Evolutionary conservation across 768 basidiomycete genomes (phyloP).

Genomic region (Lanmaoa rubissima): DNA sequence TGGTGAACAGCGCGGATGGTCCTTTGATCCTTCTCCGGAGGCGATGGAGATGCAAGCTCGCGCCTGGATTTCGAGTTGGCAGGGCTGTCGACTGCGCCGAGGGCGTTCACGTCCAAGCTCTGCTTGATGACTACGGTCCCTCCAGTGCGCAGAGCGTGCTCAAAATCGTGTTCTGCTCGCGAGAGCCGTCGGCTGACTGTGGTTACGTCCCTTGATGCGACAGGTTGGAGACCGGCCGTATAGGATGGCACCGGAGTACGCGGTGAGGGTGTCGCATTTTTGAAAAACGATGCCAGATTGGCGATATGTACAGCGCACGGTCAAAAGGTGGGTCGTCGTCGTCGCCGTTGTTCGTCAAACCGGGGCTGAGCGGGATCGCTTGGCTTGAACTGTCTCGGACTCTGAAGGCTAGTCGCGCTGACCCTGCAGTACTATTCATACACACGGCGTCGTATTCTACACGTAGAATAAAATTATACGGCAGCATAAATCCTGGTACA

Average conservation of each 20-base stretch:
- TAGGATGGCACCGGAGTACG: slow-evolving; percentile 48
- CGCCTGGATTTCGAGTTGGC: slow-evolving; percentile 16
- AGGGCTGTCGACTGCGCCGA: slow-evolving; percentile 55
- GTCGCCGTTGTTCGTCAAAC: slow-evolving; percentile 13
- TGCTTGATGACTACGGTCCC: slow-evolving; percentile 71
- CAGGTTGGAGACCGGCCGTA: slow-evolving; percentile 52
- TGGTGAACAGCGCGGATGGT: slow-evolving; percentile 38
- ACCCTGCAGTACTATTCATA: slow-evolving; percentile 26
- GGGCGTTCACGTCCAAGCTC: slow-evolving; percentile 63
- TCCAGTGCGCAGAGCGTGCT: slow-evolving; percentile 64
- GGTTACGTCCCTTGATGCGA: slow-evolving; percentile 50
- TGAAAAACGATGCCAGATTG: slow-evolving; percentile 71
- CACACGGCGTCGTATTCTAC: slow-evolving; percentile 27
- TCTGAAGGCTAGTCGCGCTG: slow-evolving; percentile 4
- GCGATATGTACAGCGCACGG: slow-evolving; percentile 3
- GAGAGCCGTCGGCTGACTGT: slow-evolving; percentile 54
- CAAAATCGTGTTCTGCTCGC: slow-evolving; percentile 78
- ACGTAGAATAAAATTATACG: slow-evolving; percentile 33
- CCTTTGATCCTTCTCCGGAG: slow-evolving; percentile 35
- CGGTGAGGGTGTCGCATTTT: slow-evolving; percentile 45
- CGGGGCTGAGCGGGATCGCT: background rate
- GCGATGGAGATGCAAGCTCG: slow-evolving; percentile 42
- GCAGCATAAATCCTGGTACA: slow-evolving; percentile 21
- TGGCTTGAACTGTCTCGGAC: background rate
- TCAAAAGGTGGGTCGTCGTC: background rate